These are phyloP conservation scores for Lactarius akahatsu DNA, from an alignment of 768 basidiomycete species.

Conservation along the genomic window DNA sequence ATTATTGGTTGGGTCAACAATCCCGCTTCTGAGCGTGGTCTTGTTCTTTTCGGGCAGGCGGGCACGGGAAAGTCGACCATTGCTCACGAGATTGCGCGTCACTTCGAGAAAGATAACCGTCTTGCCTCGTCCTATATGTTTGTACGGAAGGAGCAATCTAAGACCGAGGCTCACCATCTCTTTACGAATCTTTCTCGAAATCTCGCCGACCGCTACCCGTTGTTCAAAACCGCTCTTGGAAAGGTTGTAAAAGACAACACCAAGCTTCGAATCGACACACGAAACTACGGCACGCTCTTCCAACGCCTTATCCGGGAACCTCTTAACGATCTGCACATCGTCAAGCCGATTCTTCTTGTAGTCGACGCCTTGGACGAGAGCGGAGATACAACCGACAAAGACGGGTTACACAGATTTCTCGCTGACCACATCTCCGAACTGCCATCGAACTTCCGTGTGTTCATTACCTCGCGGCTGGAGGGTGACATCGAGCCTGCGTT, in stretches of 20 bases:
- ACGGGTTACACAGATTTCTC: background rate
- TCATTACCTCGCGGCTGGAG: slow-evolving; percentile 2
- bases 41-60: slow-evolving; percentile 2
- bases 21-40: background rate
- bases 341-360: background rate
- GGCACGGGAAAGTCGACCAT: background rate
- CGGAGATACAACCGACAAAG: background rate
- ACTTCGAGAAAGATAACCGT: background rate
- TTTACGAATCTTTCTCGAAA: background rate
- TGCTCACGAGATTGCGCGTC: background rate
- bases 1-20: background rate
- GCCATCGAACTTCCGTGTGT: slow-evolving; percentile 3
- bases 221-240: background rate
- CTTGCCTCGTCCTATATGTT: background rate
- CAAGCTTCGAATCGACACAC: background rate
- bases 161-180: background rate
- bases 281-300: background rate
- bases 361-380: slow-evolving; percentile 7
- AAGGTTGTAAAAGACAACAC: background rate
- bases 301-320: background rate
- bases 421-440: background rate
- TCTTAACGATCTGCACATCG: background rate
- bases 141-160: background rate
- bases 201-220: background rate
- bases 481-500: background rate